phyloP scores from a whole-genome alignment of 1,139 yeast genomes.

The Suhomyces guaymorum region DNA sequence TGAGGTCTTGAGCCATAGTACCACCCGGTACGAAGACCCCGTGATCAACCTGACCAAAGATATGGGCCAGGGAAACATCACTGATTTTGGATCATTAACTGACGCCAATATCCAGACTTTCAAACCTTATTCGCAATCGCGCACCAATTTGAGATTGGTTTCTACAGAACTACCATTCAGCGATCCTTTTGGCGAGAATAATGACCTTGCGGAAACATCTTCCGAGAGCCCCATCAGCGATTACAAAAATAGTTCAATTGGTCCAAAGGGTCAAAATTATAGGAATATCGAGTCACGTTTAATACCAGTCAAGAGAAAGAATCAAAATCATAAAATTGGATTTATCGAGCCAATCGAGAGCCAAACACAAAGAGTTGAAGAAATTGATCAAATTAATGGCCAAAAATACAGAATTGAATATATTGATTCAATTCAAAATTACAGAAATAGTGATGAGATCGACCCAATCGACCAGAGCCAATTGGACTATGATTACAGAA shows the following conservation, averaged over 20 bases:
- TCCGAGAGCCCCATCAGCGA: too few relatives aligned
- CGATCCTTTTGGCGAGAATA: background rate
- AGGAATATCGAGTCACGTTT: background rate
- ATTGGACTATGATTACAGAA: too few relatives aligned
- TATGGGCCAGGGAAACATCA: constrained; percentile 12
- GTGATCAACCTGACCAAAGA: constrained; percentile 2
- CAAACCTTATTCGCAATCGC: constrained; percentile 16
- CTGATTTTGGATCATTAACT: constrained; percentile 20
- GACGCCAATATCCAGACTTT: constrained; percentile 27
- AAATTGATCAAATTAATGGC: background rate
- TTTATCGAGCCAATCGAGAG: too few relatives aligned
- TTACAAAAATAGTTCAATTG: too few relatives aligned
- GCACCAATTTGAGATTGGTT: constrained; percentile 10
- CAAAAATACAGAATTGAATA: too few relatives aligned
- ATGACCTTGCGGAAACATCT: background rate
- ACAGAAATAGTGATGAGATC: too few relatives aligned
- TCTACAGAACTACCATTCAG: constrained; percentile 1
- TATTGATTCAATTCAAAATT: too few relatives aligned
- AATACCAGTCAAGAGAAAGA: too few relatives aligned
- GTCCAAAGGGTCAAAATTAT: background rate
- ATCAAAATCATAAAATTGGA: too few relatives aligned
- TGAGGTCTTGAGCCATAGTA: constrained; percentile 23
- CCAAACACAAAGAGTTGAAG: background rate
- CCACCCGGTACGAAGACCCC: constrained; percentile 18
- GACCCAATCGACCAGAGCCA: too few relatives aligned